phyloP scores from a whole-genome alignment of 2,329 filamentous ascomycete species.

The Coniochaeta ligniaria region DNA sequence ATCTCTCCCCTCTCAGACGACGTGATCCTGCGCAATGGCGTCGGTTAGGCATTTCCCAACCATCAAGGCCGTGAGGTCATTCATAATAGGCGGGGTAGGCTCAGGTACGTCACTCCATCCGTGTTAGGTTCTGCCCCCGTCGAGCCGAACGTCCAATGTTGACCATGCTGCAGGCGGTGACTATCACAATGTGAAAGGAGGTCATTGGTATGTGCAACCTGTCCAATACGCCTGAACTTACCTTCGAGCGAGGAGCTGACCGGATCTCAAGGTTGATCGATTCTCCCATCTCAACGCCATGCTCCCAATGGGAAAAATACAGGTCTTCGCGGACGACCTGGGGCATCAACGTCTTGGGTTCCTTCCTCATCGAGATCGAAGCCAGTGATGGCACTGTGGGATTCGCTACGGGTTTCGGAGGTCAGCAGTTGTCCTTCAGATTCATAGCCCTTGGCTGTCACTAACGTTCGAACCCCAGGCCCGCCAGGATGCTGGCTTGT shows the following conservation, averaged over 20 bases:
- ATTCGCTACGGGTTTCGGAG: slow-evolving; percentile 90
- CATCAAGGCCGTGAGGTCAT: slow-evolving; percentile 70
- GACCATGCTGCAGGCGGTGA: slow-evolving; percentile 53
- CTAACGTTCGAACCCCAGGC: slow-evolving; percentile 32
- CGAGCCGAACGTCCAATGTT: neutral
- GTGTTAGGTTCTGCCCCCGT: neutral
- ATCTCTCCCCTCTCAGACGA: neutral
- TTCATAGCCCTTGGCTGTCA: neutral
- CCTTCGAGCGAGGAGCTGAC: neutral
- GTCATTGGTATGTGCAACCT: slow-evolving; percentile 48
- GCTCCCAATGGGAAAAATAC: slow-evolving; percentile 84
- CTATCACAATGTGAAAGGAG: slow-evolving; percentile 85
- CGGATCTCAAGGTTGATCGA: slow-evolving; percentile 69
- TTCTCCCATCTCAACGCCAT: slow-evolving; percentile 85
- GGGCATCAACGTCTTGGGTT: slow-evolving; percentile 93
- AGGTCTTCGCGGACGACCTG: slow-evolving; percentile 81
- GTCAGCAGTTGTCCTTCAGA: slow-evolving; percentile 23
- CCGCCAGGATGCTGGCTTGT: slow-evolving; percentile 92
- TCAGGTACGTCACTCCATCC: slow-evolving; percentile 32
- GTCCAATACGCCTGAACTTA: neutral
- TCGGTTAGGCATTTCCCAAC: slow-evolving; percentile 57
- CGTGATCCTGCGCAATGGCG: slow-evolving; percentile 28
- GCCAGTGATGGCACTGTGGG: slow-evolving; percentile 86
- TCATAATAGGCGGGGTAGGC: slow-evolving; percentile 57
- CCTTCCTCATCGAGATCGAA: slow-evolving; percentile 86